Base-by-base conservation (phyloP, 495 filamentous ascomycete species). In the Rhypophila decipiens region DNA sequence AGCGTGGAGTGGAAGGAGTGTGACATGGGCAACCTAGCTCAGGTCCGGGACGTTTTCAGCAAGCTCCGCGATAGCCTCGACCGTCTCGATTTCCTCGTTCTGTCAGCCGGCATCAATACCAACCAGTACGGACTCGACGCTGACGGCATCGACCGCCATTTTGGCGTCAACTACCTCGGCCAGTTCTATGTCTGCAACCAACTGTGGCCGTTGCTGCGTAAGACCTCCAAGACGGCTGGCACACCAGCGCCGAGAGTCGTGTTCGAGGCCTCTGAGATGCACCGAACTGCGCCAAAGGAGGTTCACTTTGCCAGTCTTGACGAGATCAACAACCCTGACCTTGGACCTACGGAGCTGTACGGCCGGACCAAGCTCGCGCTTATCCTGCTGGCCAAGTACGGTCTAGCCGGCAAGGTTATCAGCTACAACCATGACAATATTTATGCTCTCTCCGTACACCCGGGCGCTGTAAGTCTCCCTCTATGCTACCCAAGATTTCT, bases 331-430 rank as follows among this genome's bases (percentile, higher is more conserved):
- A 53, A 68, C 41, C 61, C 55, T 5, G 69, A 74, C 24, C 58
- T 81, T 38, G 79, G 78, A 0, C 61, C 75, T 3, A 66, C 65
- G 9, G 65, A 71, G 23, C 65, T 80, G 37, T 81, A 84, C 60
- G 66, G 61, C 18, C 60, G 80, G 37, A 68, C 66, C 2, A 82
- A 83, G 56, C 66, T 82, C 11, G 81, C 77, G 0, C 61, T 77
- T 40, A 67, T 83, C 20, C 56, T 81, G 7, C 70, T 80, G 18
- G 58, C 63, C 22, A 73, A 73, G 63, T 73, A 67, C 37, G 68
- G 70, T 9, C 39, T 72, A 15, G 49, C 59, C 2, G 62, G 59
- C 5, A 50, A 54, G 34, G 70, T 74, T 8, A 72, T 74, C 33
- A 63, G 66, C 56, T 55, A 60, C 15, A 71, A 73, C 42, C 37